Evolutionary conservation across 2,329 filamentous ascomycete genomes (phyloP).

Genomic region (Monilinia laxa): DNA sequence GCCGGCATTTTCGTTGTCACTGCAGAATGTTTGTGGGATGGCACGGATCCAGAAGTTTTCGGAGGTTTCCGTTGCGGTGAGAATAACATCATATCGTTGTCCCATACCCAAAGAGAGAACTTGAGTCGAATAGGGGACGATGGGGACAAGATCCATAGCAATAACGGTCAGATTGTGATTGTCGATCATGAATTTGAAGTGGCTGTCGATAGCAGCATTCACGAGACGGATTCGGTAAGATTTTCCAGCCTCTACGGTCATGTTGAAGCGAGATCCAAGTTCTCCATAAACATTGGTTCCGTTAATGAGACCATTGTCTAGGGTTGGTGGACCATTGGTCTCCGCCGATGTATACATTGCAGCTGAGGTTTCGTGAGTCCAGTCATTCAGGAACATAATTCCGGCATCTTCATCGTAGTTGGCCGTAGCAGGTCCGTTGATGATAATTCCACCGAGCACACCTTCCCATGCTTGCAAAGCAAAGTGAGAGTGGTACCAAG

Average conservation of each 20-base stretch:
- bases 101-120: slow-evolving; percentile 52
- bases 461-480: slow-evolving; percentile 52
- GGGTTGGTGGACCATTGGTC: slow-evolving; percentile 29
- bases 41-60: slow-evolving; percentile 59
- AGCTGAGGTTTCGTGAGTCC: slow-evolving; percentile 36
- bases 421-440: slow-evolving; percentile 57
- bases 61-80: slow-evolving; percentile 48
- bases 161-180: slow-evolving; percentile 57
- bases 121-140: slow-evolving; percentile 23
- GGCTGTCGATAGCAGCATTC: slow-evolving; percentile 44
- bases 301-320: slow-evolving; percentile 40
- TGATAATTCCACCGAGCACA: slow-evolving; percentile 58
- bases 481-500: slow-evolving; percentile 53
- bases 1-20: slow-evolving; percentile 54
- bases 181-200: slow-evolving; percentile 49
- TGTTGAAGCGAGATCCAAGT: slow-evolving; percentile 29
- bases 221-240: slow-evolving; percentile 48
- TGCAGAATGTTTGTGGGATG: slow-evolving; percentile 54
- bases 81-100: slow-evolving; percentile 47
- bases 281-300: slow-evolving; percentile 20
- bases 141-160: slow-evolving; percentile 57
- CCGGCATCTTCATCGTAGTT: slow-evolving; percentile 64
- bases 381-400: slow-evolving; percentile 43
- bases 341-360: slow-evolving; percentile 27
- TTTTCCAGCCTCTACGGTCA: slow-evolving; percentile 42